Evolutionary conservation across 2,329 filamentous ascomycete genomes (phyloP).

Genomic region (Decorospora gaudefroyi): DNA sequence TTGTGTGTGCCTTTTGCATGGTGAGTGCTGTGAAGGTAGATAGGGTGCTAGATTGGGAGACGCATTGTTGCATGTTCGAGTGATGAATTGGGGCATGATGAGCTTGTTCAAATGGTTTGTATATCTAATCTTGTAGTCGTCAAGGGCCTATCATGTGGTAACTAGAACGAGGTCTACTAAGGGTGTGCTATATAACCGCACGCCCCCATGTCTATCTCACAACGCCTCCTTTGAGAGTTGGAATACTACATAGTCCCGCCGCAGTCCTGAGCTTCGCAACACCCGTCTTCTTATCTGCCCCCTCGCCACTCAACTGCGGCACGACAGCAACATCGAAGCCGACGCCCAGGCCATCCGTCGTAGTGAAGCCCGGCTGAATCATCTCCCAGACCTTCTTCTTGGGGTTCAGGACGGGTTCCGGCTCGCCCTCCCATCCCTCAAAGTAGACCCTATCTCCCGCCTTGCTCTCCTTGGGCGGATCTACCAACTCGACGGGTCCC

Average conservation of each 20-base stretch:
- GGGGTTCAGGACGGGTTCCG: slow-evolving; percentile 91
- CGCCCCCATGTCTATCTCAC: slow-evolving; percentile 69
- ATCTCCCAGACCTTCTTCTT: slow-evolving; percentile 99
- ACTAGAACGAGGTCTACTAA: not conserved
- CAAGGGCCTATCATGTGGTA: not conserved
- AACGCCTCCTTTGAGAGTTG: slow-evolving; percentile 75
- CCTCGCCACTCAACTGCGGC: slow-evolving; percentile 74
- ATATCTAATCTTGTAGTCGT: not conserved
- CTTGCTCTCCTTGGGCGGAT: slow-evolving; percentile 74
- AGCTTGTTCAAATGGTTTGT: not conserved
- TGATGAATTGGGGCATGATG: not conserved
- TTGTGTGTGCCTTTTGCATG: not conserved
- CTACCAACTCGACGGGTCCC: slow-evolving; percentile 89
- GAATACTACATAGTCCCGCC: slow-evolving; percentile 82
- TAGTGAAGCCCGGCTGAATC: slow-evolving; percentile 95
- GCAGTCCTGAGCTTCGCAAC: slow-evolving; percentile 72
- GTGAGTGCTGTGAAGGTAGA: not conserved
- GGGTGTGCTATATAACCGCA: not conserved
- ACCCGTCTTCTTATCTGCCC: slow-evolving; percentile 59
- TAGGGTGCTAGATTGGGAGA: not conserved
- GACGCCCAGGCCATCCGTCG: slow-evolving; percentile 77
- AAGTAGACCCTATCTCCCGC: slow-evolving; percentile 91
- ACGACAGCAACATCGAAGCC: slow-evolving; percentile 82
- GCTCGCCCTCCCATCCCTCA: slow-evolving; percentile 91
- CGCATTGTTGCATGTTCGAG: too few relatives aligned